Conservation (phyloP, 2,329 filamentous ascomycete species). For the Talaromyces sp. region DNA sequence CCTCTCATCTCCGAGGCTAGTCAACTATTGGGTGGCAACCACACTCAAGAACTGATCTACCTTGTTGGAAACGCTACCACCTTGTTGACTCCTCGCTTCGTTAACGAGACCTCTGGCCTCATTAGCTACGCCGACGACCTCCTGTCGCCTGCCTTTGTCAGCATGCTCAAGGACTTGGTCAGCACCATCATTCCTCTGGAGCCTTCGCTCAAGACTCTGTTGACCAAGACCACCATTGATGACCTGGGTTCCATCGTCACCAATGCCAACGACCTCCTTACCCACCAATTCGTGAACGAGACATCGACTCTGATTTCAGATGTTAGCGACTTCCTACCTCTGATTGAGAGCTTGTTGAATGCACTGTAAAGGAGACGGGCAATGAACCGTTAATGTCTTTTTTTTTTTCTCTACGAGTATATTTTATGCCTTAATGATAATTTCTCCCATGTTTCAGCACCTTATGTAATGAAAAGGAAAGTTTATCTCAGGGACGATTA, state of each 20-base stretch:
- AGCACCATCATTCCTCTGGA: slow-evolving; percentile 13
- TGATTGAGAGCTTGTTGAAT: not conserved
- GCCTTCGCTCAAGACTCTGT: slow-evolving; percentile 7
- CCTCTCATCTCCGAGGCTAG: not conserved
- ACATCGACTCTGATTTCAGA: slow-evolving; percentile 18
- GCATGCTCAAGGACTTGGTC: slow-evolving; percentile 2
- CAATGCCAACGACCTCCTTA: slow-evolving; percentile 27
- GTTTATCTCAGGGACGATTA: slow-evolving; percentile 1
- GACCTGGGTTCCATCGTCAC: slow-evolving; percentile 15
- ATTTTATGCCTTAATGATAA: slow-evolving; percentile 3
- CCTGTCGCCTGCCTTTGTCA: slow-evolving; percentile 6
- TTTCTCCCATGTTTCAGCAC: not conserved
- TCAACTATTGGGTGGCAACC: slow-evolving; percentile 13
- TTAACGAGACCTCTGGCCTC: slow-evolving; percentile 19
- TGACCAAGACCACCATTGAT: slow-evolving; percentile 7
- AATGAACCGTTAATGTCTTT: not conserved
- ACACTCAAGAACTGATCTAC: slow-evolving; percentile 14
- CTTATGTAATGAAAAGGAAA: slow-evolving; percentile 1
- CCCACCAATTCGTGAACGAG: slow-evolving; percentile 26
- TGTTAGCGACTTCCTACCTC: slow-evolving; percentile 11
- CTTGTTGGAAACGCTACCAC: slow-evolving; percentile 16
- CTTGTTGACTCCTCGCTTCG: slow-evolving; percentile 21
- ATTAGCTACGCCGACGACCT: slow-evolving; percentile 13
- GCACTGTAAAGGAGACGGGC: not conserved
- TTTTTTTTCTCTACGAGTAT: not conserved